Conservation (phyloP, 2,329 filamentous ascomycete species). For the Diaporthe sp. region DNA sequence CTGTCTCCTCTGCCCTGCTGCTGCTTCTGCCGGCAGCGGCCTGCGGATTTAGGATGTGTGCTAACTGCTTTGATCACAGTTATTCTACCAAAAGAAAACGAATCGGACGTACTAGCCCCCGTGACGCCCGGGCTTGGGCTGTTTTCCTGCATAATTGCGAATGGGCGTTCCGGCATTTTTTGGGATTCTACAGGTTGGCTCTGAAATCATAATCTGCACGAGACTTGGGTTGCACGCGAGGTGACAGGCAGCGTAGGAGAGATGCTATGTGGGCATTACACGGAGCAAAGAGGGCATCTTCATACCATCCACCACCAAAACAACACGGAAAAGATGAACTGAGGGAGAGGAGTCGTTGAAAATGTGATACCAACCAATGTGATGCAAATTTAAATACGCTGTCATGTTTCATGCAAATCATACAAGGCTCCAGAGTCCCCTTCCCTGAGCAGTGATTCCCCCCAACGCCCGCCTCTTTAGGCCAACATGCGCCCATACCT, state of each 20-base stretch:
- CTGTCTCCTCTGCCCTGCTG: constrained; percentile 51
- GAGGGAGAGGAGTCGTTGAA: not conserved
- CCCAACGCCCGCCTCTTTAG: constrained; percentile 20
- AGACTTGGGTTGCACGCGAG: not conserved
- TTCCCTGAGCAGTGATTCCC: not conserved
- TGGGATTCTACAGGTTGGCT: not conserved
- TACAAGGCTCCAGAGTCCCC: not conserved
- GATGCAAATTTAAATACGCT: constrained; percentile 31
- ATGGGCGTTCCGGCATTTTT: constrained; percentile 36
- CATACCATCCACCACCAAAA: not conserved
- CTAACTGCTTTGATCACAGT: constrained; percentile 50
- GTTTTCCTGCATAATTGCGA: constrained; percentile 31
- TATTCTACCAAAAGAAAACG: constrained; percentile 77
- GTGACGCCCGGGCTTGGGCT: constrained; percentile 63
- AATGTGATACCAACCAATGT: constrained; percentile 26
- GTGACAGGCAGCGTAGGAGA: not conserved
- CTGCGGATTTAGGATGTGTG: not conserved
- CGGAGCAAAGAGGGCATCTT: not conserved
- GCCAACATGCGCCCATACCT: not conserved
- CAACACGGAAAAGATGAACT: not conserved
- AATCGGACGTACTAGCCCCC: constrained; percentile 70
- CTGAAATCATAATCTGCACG: not conserved
- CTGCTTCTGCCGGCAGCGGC: not conserved
- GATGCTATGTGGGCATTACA: not conserved
- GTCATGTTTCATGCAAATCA: constrained; percentile 30